Percentiles rank a stretch among this genome's conserved stretches.
Conservation (phyloP, 257 asterid genomes). For the Nicotiana benthamiana region DNA sequence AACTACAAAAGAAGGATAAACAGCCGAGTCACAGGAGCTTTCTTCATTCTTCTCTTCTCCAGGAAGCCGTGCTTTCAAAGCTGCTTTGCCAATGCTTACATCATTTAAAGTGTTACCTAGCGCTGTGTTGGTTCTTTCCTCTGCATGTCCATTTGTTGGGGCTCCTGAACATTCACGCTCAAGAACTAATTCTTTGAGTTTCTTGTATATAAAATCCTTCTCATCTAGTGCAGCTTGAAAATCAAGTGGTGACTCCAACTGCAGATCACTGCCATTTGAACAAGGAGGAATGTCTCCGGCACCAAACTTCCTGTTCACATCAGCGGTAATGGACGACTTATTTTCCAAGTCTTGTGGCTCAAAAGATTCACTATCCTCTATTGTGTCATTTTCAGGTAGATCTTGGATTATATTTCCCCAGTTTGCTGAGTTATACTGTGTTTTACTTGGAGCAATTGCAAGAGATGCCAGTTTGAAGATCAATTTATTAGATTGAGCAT, state of each 20-base stretch:
- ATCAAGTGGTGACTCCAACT: constrained; percentile 15
- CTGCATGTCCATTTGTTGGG: constrained; percentile 8
- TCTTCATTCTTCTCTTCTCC: constrained; percentile 21
- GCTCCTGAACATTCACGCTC: constrained; percentile 13
- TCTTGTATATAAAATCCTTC: constrained; percentile 34
- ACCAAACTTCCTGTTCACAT: constrained; percentile 23
- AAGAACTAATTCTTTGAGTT: constrained; percentile 47
- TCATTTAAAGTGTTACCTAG: constrained; percentile 25
- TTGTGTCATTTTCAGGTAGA: constrained; percentile 20
- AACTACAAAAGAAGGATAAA: constrained; percentile 29
- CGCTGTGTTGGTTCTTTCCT: constrained; percentile 21
- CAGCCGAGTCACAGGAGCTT: constrained; percentile 25
- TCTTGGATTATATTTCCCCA: constrained; percentile 4
- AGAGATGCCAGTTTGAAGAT: constrained; percentile 40
- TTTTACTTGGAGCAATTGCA: constrained; percentile 36
- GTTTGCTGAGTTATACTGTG: constrained; percentile 13
- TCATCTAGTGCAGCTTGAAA: constrained; percentile 26
- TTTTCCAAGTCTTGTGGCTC: constrained; percentile 19
- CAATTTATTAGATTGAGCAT: constrained; percentile 60
- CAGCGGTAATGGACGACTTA: constrained; percentile 20
- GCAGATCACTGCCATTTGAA: constrained; percentile 17
- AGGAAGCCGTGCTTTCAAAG: constrained; percentile 21
- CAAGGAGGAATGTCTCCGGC: constrained; percentile 18
- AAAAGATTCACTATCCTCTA: constrained; percentile 21
- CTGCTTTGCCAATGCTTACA: constrained; percentile 15